These are phyloP conservation scores for Straminergon stramineum DNA, from an alignment of 225 moss, liverwort and hornwort species.

Conservation along the genomic window DNA sequence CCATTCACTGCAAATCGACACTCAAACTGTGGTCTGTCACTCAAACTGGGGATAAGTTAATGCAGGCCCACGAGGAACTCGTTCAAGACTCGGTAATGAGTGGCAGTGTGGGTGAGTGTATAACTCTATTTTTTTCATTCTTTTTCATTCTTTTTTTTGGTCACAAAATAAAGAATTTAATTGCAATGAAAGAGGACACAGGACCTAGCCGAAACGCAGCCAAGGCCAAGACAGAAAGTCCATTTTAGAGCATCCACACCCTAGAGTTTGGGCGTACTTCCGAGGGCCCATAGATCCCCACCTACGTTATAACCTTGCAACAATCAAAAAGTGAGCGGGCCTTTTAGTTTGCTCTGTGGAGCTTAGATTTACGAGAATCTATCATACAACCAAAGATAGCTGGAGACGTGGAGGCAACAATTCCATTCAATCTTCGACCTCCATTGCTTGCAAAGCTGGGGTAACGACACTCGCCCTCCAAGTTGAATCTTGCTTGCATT, in stretches of 20 bases:
- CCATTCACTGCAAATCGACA: neutral
- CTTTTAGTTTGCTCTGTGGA: neutral
- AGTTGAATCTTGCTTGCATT: neutral
- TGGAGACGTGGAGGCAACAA: neutral
- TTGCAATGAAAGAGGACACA: neutral
- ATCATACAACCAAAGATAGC: neutral
- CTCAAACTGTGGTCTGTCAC: neutral
- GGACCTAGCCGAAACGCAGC: neutral
- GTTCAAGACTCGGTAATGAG: neutral
- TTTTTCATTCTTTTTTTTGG: neutral
- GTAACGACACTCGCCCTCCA: neutral
- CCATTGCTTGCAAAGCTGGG: neutral
- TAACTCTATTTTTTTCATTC: neutral
- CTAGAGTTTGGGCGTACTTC: neutral
- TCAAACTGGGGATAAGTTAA: neutral
- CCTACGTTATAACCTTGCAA: no score
- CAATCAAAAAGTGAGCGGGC: neutral
- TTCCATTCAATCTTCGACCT: neutral
- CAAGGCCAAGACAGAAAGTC: no score
- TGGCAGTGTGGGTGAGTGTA: neutral
- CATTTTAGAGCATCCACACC: neutral
- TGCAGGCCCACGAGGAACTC: neutral
- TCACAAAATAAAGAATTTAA: neutral
- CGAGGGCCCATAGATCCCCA: fast-evolving
- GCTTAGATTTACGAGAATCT: neutral